A percentile compares a stretch with the other conserved stretches of the same genome.
Evolutionary conservation across 2,329 filamentous ascomycete species (phyloP).

Genomic region (Scedosporium apiospermum): DNA sequence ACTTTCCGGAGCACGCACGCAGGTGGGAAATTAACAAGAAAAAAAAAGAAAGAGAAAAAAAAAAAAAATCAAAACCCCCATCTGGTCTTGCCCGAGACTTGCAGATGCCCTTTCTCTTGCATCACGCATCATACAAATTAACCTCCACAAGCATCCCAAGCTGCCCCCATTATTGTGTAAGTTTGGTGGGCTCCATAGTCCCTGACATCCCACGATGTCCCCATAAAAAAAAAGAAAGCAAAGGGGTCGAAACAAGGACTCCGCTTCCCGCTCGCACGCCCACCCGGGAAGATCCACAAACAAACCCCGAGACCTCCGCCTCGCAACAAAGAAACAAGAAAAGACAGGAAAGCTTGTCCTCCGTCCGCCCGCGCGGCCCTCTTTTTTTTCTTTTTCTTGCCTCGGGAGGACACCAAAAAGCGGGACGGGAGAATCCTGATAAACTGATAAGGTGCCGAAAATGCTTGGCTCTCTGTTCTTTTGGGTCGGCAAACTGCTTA

Average conservation of each 20-base stretch:
- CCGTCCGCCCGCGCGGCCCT: background rate
- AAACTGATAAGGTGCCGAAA: slow-evolving; percentile 1
- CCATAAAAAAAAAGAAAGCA: too few relatives aligned
- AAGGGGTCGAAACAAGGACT: too few relatives aligned
- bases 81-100: background rate
- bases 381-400: background rate
- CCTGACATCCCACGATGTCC: too few relatives aligned
- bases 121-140: background rate
- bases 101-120: background rate
- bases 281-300: too few relatives aligned
- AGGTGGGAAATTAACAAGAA: background rate
- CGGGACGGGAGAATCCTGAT: background rate
- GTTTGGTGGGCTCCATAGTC: too few relatives aligned
- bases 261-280: too few relatives aligned
- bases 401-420: background rate
- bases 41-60: background rate
- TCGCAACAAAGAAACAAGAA: too few relatives aligned
- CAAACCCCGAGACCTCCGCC: too few relatives aligned
- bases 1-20: background rate
- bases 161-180: background rate
- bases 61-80: too few relatives aligned
- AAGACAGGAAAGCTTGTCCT: too few relatives aligned
- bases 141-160: background rate
- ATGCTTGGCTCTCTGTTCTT: background rate
- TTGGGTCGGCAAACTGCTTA: background rate